Evolutionary conservation across 306 rosid genomes (phyloP).

Genomic region (Herpetospermum pedunculosum): DNA sequence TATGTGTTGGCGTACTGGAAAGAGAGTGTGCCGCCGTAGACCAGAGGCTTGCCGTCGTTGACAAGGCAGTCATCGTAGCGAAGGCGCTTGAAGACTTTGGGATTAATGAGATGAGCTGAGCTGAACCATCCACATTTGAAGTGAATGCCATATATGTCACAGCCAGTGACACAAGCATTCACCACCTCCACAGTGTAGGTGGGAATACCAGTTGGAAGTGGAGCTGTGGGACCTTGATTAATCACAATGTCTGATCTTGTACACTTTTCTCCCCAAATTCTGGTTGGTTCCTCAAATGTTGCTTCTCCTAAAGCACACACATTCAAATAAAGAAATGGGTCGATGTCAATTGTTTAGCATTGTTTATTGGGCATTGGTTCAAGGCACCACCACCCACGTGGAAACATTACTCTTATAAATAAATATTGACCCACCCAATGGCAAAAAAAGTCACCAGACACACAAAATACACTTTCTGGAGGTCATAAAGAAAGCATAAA

Average conservation of each 20-base stretch:
- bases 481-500: constrained; percentile 21
- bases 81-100: constrained; percentile 75
- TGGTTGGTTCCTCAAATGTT: constrained; percentile 35
- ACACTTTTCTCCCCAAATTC: constrained; percentile 74
- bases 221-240: constrained; percentile 67
- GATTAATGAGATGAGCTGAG: constrained; percentile 70
- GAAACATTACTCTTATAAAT: constrained; percentile 3
- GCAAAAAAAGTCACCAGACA: constrained; percentile 10
- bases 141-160: constrained; percentile 58
- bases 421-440: constrained; percentile 3
- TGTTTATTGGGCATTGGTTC: not conserved
- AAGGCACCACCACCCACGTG: constrained; percentile 9
- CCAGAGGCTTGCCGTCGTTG: constrained; percentile 59
- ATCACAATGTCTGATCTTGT: constrained; percentile 47
- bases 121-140: constrained; percentile 86
- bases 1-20: constrained; percentile 78
- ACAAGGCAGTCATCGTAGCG: constrained; percentile 67
- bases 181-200: constrained; percentile 64
- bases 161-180: constrained; percentile 61
- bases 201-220: constrained; percentile 79
- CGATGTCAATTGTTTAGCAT: not conserved
- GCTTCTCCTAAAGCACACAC: constrained; percentile 9
- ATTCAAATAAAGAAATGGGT: constrained; percentile 3
- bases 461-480: constrained; percentile 24
- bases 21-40: constrained; percentile 43